phyloP scores from a whole-genome alignment of 306 rosid species.

The Sicyos baderoa region DNA sequence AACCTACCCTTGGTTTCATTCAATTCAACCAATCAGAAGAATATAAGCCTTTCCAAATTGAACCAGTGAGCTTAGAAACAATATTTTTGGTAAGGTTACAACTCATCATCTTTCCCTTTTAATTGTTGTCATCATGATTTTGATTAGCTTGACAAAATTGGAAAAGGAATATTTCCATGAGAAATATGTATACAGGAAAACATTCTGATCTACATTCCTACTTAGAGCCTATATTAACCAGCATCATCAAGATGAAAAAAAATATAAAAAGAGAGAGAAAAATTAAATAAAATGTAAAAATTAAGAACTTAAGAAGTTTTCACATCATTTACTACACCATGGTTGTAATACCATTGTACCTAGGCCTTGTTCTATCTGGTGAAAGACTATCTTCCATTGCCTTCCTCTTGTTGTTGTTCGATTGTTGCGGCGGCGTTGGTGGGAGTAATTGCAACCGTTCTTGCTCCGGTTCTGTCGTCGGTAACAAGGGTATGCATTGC shows the following conservation, averaged over 20 bases:
- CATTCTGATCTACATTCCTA: conserved; percentile 20
- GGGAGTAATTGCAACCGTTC: conserved; percentile 17
- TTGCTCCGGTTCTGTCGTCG: not conserved
- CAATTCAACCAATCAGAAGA: too few relatives aligned
- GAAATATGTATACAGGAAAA: conserved; percentile 21
- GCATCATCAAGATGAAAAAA: conserved; percentile 27
- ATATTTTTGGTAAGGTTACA: too few relatives aligned
- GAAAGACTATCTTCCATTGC: conserved; percentile 65
- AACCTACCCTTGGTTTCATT: too few relatives aligned
- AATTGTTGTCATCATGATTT: not conserved
- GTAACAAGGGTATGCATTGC: not conserved
- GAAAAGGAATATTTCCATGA: conserved; percentile 46
- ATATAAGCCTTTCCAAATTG: too few relatives aligned
- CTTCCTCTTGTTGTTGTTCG: conserved; percentile 59
- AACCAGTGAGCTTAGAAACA: too few relatives aligned
- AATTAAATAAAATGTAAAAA: not conserved
- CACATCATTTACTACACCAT: conserved; percentile 28
- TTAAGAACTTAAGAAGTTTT: conserved; percentile 21
- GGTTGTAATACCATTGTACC: conserved; percentile 69
- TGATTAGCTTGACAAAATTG: conserved; percentile 46
- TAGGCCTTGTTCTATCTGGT: conserved; percentile 81
- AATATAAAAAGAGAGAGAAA: conserved; percentile 5
- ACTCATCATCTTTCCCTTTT: too few relatives aligned
- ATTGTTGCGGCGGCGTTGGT: conserved; percentile 29
- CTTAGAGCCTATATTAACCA: conserved; percentile 39